phyloP scores from a whole-genome alignment of 2,329 filamentous ascomycete species.

The Penicillium sp. region DNA sequence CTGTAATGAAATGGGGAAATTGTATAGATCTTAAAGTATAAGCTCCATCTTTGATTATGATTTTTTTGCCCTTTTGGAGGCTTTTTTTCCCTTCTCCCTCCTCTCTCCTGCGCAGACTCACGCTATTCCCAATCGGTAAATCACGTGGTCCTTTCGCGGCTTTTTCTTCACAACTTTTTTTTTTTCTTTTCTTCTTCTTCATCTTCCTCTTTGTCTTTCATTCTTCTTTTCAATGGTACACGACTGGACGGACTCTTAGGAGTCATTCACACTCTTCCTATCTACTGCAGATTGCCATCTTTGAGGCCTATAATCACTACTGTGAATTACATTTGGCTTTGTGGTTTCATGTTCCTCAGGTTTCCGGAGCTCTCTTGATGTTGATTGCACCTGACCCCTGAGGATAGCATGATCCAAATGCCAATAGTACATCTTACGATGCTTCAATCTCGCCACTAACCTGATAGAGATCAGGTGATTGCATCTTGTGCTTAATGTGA shows the following conservation, averaged over 20 bases:
- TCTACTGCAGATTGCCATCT: background rate
- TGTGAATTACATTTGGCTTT: background rate
- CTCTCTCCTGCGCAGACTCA: constrained; percentile 9
- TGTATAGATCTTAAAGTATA: constrained; percentile 6
- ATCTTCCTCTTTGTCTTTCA: constrained; percentile 18
- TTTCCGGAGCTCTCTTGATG: constrained; percentile 8
- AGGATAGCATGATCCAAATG: constrained; percentile 5
- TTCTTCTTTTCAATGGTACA: background rate
- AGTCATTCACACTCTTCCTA: background rate
- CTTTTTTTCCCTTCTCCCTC: constrained; percentile 2
- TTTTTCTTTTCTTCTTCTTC: constrained; percentile 19
- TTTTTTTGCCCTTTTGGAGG: constrained; percentile 4
- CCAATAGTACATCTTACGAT: constrained; percentile 1
- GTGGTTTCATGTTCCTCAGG: background rate
- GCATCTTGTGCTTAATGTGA: constrained; percentile 19
- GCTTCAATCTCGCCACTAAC: constrained; percentile 16
- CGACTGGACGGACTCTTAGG: background rate
- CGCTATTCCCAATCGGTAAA: constrained; percentile 17
- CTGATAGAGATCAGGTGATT: constrained; percentile 19
- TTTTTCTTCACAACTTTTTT: constrained; percentile 18
- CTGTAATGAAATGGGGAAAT: background rate
- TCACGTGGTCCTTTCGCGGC: constrained; percentile 23
- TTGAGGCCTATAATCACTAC: background rate
- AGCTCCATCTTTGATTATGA: constrained; percentile 2
- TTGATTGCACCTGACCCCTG: background rate